Percentiles rank a stretch among this genome's conserved stretches.
phyloP scores from a whole-genome alignment of 495 filamentous ascomycete species.

The Terfezia boudieri region DNA sequence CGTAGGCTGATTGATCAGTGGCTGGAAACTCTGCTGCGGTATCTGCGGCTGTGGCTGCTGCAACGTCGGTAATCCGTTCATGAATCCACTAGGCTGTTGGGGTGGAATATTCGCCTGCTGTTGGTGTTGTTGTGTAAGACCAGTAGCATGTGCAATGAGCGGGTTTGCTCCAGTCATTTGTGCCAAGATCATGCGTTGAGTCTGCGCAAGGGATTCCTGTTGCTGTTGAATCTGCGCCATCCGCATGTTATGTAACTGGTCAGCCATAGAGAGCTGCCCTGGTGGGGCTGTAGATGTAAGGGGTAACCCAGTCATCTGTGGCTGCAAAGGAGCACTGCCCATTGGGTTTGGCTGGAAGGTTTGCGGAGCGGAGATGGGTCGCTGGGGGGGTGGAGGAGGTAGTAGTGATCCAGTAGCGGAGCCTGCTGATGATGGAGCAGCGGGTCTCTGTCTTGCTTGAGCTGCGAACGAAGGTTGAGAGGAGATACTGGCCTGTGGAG shows the following conservation, averaged over 20 bases:
- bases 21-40: slow-evolving; percentile 24
- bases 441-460: slow-evolving; percentile 26
- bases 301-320: slow-evolving; percentile 60
- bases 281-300: slow-evolving; percentile 35
- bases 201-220: slow-evolving; percentile 25
- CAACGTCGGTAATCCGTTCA: neutral
- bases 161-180: neutral
- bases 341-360: slow-evolving; percentile 56
- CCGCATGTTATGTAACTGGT: slow-evolving; percentile 48
- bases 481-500: slow-evolving; percentile 31
- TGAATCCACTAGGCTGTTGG: neutral
- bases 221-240: slow-evolving; percentile 27
- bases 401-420: slow-evolving; percentile 40
- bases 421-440: slow-evolving; percentile 41
- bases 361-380: slow-evolving; percentile 76
- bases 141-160: neutral
- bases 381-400: slow-evolving; percentile 60
- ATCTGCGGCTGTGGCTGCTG: neutral
- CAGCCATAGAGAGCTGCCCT: slow-evolving; percentile 29
- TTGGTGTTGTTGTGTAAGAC: neutral
- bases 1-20: slow-evolving; percentile 27
- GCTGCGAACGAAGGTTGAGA: slow-evolving; percentile 17
- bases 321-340: slow-evolving; percentile 46
- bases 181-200: slow-evolving; percentile 15
- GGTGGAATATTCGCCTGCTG: neutral